Evolutionary conservation across 257 asterid genomes (phyloP), one percentile per base, ranked within the genome.

Genomic region (Capsicum baccatum): DNA sequence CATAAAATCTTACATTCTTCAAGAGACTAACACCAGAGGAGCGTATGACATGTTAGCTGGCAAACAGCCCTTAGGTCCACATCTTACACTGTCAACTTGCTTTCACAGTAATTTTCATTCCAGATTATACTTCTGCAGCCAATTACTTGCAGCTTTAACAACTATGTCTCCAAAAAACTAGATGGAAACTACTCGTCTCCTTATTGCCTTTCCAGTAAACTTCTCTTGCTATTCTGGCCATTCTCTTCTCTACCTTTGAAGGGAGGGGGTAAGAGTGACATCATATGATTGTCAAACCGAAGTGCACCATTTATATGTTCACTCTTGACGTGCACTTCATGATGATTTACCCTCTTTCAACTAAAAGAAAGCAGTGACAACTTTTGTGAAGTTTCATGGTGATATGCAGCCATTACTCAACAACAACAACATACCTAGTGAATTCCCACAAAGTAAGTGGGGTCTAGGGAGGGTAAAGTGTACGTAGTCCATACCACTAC

Each of bases 301-400:
- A 42, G 8, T 44, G 26, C 79, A 3, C 79, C 16, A 39, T 44
- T 26, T 11, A 12, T 64, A 17, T 17, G 8, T 42, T 39, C 55
- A 70, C 42, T 70, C 79, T 44, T 44, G 79, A 42, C 58, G 47
- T 42, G 35, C 44, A 17, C 79, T 44, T 70, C 79, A 47, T 71
- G 26, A n/a, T 71, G 79, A 44, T 19, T 70, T 70, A 17, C 57
- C 4, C 56, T 17, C 79, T 70, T 70, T 70, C 17, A 70, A 70
- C 57, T 44, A 44, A 44, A 70, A n/a, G 79, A 70, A 17, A 44
- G 37, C 17, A 71, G 37, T 9, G 47, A 44, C 2, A 9, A n/a
- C 47, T 44, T 44, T 17, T 71, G 79, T 11, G 0, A 17, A 71
- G 79, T 71, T 70, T 44, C 79, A 9, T 10, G 57, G 10, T 1